Evolutionary conservation across 768 basidiomycete species (phyloP).

Genomic region (Kockovaella imperatae): DNA sequence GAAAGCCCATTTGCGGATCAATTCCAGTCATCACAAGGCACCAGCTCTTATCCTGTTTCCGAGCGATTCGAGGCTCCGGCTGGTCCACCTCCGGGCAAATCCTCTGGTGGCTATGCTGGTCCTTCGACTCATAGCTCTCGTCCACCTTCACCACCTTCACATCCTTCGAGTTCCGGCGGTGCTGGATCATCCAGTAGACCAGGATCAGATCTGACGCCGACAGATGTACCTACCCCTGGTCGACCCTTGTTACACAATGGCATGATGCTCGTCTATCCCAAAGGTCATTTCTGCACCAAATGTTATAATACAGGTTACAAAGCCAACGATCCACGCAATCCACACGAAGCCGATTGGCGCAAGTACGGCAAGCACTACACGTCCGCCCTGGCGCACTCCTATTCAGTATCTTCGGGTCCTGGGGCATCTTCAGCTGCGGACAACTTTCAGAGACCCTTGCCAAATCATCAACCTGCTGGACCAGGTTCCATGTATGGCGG

Average conservation of each 20-base stretch:
- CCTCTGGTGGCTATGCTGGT: not conserved
- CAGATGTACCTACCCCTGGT: conserved; percentile 31
- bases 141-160: conserved; percentile 10
- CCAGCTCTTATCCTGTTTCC: not conserved
- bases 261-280: conserved; percentile 33
- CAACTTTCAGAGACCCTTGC: conserved; percentile 36
- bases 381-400: conserved; percentile 26
- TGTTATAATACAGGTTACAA: conserved; percentile 39
- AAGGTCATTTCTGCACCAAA: conserved; percentile 26
- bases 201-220: conserved; percentile 19
- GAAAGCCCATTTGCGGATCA: not conserved
- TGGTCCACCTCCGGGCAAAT: too few relatives aligned
- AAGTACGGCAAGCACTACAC: conserved; percentile 39
- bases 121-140: not conserved
- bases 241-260: conserved; percentile 28
- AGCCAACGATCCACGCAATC: conserved; percentile 31
- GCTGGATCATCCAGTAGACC: conserved; percentile 10
- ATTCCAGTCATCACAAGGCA: too few relatives aligned
- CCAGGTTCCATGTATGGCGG: too few relatives aligned
- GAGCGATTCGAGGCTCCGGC: too few relatives aligned
- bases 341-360: conserved; percentile 29
- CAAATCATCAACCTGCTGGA: conserved; percentile 11
- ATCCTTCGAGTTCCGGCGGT: conserved; percentile 4
- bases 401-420: conserved; percentile 8
- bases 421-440: conserved; percentile 11